A percentile compares a stretch with the other conserved stretches of the same genome.
phyloP scores from a whole-genome alignment of 2,329 filamentous ascomycete species.

The Fusarium continuum region DNA sequence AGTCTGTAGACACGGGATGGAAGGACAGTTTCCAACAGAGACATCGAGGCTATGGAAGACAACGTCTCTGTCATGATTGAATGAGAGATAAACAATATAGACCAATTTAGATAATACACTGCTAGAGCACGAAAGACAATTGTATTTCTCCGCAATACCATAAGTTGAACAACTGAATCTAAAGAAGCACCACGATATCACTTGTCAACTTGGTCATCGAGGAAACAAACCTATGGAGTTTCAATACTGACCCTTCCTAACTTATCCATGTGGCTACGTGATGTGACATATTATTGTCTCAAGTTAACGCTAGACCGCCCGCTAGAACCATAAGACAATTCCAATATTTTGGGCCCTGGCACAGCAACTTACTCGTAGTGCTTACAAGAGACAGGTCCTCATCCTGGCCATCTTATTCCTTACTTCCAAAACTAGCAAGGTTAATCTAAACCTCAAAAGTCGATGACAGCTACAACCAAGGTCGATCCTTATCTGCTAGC shows the following conservation, averaged over 20 bases:
- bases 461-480: constrained; percentile 28
- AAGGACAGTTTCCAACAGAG: neutral
- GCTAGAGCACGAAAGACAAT: too few relatives aligned
- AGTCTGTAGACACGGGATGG: constrained; percentile 25
- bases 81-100: constrained; percentile 6
- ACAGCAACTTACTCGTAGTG: neutral
- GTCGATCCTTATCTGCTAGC: too few relatives aligned
- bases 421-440: neutral
- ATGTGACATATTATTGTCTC: neutral
- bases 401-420: neutral
- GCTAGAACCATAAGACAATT: too few relatives aligned
- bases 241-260: too few relatives aligned
- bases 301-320: neutral
- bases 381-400: neutral
- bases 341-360: neutral
- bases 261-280: too few relatives aligned
- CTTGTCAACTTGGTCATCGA: too few relatives aligned
- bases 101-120: neutral
- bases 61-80: constrained; percentile 11
- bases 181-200: too few relatives aligned
- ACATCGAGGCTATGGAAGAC: neutral
- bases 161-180: too few relatives aligned
- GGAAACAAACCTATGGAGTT: too few relatives aligned
- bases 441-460: neutral
- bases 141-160: too few relatives aligned